Percentiles rank a stretch among this genome's conserved stretches.
phyloP scores from a whole-genome alignment of 2,329 filamentous ascomycete genomes.

The Aspergillus nomiae region DNA sequence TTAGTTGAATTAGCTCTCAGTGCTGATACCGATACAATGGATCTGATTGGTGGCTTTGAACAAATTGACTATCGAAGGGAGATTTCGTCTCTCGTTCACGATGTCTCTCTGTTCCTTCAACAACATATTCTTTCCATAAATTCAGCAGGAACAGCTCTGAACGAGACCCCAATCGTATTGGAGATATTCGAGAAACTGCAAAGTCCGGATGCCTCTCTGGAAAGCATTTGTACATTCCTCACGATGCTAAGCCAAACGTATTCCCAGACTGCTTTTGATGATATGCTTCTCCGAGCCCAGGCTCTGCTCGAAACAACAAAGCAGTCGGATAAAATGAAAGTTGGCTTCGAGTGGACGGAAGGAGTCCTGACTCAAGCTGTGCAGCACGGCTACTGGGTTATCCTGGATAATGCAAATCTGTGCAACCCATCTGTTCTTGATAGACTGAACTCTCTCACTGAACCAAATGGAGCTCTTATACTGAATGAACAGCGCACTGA shows the following conservation, averaged over 20 bases:
- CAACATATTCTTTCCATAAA: conserved; percentile 35
- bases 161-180: conserved; percentile 28
- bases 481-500: conserved; percentile 90
- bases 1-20: conserved; percentile 87
- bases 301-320: conserved; percentile 56
- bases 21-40: conserved; percentile 94
- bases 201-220: conserved; percentile 29
- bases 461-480: conserved; percentile 82
- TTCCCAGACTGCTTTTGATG: conserved; percentile 49
- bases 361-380: conserved; percentile 87
- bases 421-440: conserved; percentile 95
- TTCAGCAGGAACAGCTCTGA: conserved; percentile 23
- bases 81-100: conserved; percentile 61
- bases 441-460: conserved; percentile 88
- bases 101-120: conserved; percentile 58
- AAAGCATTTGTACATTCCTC: conserved; percentile 34
- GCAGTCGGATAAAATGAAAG: conserved; percentile 62
- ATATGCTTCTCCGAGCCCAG: conserved; percentile 53
- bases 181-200: conserved; percentile 37
- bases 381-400: conserved; percentile 83
- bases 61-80: conserved; percentile 82
- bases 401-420: conserved; percentile 95
- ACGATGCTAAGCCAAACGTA: conserved; percentile 44
- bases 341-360: conserved; percentile 94
- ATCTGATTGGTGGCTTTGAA: conserved; percentile 94